Conservation (phyloP, 352 stramenopile species). For the Blastocystis sp. region DNA sequence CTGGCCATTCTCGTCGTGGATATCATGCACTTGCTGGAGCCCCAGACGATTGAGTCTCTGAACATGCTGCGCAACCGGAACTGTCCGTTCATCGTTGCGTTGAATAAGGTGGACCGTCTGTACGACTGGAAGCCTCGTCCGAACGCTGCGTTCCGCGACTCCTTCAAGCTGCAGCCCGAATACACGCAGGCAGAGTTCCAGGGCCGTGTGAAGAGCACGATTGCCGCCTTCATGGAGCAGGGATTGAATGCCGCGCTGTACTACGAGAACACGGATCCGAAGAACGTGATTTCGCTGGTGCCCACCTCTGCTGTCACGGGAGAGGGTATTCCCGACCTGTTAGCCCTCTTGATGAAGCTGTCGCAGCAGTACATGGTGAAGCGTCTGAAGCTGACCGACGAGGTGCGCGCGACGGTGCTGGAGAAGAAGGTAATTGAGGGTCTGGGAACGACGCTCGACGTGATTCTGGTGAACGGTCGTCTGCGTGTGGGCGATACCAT, state of each 20-base stretch:
- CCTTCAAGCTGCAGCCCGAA: constrained; percentile 69
- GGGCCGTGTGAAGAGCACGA: constrained; percentile 78
- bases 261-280: constrained; percentile 93
- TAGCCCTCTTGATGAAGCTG: constrained; percentile 88
- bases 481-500: constrained; percentile 86
- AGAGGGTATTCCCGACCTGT: constrained; percentile 90
- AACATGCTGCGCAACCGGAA: constrained; percentile 84
- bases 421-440: constrained; percentile 98
- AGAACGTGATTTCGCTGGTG: constrained; percentile 86
- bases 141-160: constrained; percentile 82
- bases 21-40: constrained; percentile 97
- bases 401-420: constrained; percentile 88
- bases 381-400: constrained; percentile 74
- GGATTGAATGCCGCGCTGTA: constrained; percentile 96
- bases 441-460: constrained; percentile 94
- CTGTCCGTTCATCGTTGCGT: constrained; percentile 91
- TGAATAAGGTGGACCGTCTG: constrained; percentile 95
- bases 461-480: constrained; percentile 90
- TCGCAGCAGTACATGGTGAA: constrained; percentile 84
- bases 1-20: constrained; percentile 98
- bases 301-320: constrained; percentile 93
- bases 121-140: constrained; percentile 92
- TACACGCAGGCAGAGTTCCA: constrained; percentile 90
- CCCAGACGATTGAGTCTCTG: constrained; percentile 94
- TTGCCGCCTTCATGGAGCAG: constrained; percentile 86